Base-by-base conservation (phyloP, 164 flowering plant species). In the Chimonanthus praecox region DNA sequence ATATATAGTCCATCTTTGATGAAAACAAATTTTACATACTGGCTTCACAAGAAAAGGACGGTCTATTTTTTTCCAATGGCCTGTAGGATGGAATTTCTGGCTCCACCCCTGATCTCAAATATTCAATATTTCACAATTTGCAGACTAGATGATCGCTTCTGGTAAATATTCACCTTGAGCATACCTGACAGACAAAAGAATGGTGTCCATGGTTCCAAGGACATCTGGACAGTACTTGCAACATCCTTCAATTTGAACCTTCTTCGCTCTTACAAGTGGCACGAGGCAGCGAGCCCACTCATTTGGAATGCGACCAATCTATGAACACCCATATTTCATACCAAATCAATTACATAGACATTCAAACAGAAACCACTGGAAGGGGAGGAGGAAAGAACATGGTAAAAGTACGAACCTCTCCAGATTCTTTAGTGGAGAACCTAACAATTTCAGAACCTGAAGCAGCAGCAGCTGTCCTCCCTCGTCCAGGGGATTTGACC, bases 231-330 rank as follows among this genome's bases (percentile, higher is more conserved):
- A 86, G 77, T 68, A 86, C 80, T 87, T 92, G 76, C 92, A 92
- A 49, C 43, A 70, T 0, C 97, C 99, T 75, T 91, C 85, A 68
- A 92, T 82, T 74, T 73, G 81, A 58, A 92, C 80, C 84, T 96
- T 96, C 74, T 82, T 85, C 65, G 88, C 95, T 71, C 86, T 88
- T 79, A 96, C 94, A 47, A 96, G 88, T 0, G 97, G 98, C 81
- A 92, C 65, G 21, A 96, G 86, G 76, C 95, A 88, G 70, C 99
- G 86, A 15, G 94, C 90, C 99, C 99, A 96, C 73, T 96, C 98
- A 79, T 92, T 92, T 0, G 99, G 98, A 73, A 96, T 94, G 48
- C 99, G 87, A 68, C 99, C 99, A 87, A 96, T 85, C 99, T 96
- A 85, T 73, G 62, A 46, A 75, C 18, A 47, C 67, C 3, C 21